phyloP scores from a whole-genome alignment of 495 filamentous ascomycete species.

The Coniosporium apollinis region DNA sequence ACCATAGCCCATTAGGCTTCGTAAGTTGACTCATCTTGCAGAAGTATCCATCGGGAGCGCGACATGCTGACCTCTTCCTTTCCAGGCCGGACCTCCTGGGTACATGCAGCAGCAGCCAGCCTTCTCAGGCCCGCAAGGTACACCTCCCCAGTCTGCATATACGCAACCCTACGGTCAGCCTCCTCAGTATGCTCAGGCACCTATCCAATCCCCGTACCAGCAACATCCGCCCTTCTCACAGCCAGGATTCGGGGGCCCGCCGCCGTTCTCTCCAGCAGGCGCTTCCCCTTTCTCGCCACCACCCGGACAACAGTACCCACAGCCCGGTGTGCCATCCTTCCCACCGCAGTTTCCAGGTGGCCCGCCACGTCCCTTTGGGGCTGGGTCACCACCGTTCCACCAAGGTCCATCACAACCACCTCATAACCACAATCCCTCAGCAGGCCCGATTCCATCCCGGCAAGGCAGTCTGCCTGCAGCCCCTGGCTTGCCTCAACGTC shows the following conservation, averaged over 20 bases:
- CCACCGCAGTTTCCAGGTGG: slow-evolving; percentile 14
- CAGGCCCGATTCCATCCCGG: slow-evolving; percentile 26
- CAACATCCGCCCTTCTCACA: neutral
- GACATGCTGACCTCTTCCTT: slow-evolving; percentile 2
- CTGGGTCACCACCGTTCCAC: slow-evolving; percentile 26
- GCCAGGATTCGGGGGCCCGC: slow-evolving; percentile 1
- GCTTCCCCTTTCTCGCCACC: slow-evolving; percentile 2
- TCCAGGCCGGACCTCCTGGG: slow-evolving; percentile 13
- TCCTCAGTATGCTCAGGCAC: too few relatives aligned
- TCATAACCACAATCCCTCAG: slow-evolving; percentile 23
- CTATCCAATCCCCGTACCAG: too few relatives aligned
- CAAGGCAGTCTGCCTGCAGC: slow-evolving; percentile 36
- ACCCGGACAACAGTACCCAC: slow-evolving; percentile 9
- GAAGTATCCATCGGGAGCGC: too few relatives aligned
- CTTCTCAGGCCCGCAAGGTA: slow-evolving; percentile 12
- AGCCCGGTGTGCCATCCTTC: slow-evolving; percentile 6
- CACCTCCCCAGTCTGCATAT: slow-evolving; percentile 7
- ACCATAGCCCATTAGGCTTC: slow-evolving; percentile 15
- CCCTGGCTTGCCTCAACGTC: slow-evolving; percentile 47
- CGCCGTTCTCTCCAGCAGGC: neutral
- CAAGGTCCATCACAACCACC: slow-evolving; percentile 20
- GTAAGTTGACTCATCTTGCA: slow-evolving; percentile 25
- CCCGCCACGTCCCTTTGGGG: slow-evolving; percentile 10
- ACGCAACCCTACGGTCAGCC: slow-evolving; percentile 5
- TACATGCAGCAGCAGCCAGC: slow-evolving; percentile 17